Conservation (phyloP, 345 rosid genomes). For the Eutrema japonicum region DNA sequence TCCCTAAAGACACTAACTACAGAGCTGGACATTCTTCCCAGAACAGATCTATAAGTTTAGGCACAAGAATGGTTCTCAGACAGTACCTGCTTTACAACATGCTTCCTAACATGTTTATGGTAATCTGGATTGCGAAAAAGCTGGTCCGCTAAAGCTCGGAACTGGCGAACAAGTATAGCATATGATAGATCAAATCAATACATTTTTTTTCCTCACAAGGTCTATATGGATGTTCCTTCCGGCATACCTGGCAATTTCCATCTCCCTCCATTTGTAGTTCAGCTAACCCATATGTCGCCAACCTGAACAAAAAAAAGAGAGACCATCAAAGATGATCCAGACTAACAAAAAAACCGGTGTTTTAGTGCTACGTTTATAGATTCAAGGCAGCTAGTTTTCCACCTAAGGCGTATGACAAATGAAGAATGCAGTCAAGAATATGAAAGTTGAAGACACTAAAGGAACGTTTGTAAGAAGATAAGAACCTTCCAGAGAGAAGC, state of each 20-base stretch:
- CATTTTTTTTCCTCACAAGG: not conserved
- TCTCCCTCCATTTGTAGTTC: slow-evolving; percentile 94
- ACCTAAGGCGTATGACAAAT: not conserved
- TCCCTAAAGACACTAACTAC: slow-evolving; percentile 6
- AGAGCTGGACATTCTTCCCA: not conserved
- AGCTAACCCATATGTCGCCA: slow-evolving; percentile 78
- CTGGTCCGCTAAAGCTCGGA: slow-evolving; percentile 97
- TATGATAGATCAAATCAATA: slow-evolving; percentile 13
- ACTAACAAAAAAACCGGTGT: slow-evolving; percentile 2
- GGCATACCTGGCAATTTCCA: slow-evolving; percentile 90
- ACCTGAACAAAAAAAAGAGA: slow-evolving; percentile 51
- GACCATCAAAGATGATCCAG: slow-evolving; percentile 21
- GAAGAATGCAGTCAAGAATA: slow-evolving; percentile 8
- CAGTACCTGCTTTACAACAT: slow-evolving; percentile 83
- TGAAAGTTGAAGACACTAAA: slow-evolving; percentile 11
- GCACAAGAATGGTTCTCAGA: slow-evolving; percentile 30
- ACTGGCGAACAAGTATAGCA: slow-evolving; percentile 50
- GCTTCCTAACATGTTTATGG: slow-evolving; percentile 80
- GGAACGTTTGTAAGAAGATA: slow-evolving; percentile 22
- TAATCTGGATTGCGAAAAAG: slow-evolving; percentile 77
- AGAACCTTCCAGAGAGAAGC: slow-evolving; percentile 86
- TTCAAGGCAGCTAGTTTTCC: not conserved
- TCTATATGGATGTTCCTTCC: slow-evolving; percentile 7
- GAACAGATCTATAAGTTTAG: not conserved
- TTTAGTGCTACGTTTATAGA: not conserved